Percentiles rank a stretch among this genome's conserved stretches.
These are phyloP conservation scores for Hypoxylon lienhwacheense DNA, from an alignment of 495 filamentous ascomycete species.

Conservation along the genomic window DNA sequence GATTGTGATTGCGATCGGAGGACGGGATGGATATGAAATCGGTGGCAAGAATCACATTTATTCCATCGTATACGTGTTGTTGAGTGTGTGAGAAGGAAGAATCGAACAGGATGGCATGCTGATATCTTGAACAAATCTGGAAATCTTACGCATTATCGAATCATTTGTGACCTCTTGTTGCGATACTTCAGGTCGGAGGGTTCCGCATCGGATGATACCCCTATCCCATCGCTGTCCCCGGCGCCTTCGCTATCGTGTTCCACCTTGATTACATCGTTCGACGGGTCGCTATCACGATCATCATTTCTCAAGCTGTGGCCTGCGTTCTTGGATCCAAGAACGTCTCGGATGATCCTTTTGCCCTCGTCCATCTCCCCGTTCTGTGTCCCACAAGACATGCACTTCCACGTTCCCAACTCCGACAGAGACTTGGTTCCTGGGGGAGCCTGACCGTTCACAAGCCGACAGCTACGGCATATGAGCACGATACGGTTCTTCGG, in stretches of 20 bases:
- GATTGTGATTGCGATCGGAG: no score
- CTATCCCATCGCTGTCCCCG: slow-evolving; percentile 25
- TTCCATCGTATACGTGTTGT: no score
- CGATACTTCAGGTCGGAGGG: slow-evolving; percentile 19
- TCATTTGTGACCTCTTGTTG: slow-evolving; percentile 38
- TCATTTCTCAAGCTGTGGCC: slow-evolving; percentile 25
- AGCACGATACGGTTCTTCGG: slow-evolving; percentile 88
- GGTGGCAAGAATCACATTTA: no score
- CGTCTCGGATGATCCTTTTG: slow-evolving; percentile 59
- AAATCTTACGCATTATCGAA: slow-evolving; percentile 21
- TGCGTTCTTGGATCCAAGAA: slow-evolving; percentile 40
- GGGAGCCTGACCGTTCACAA: slow-evolving; percentile 96
- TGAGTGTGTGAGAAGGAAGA: no score
- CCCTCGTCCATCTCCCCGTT: slow-evolving; percentile 80
- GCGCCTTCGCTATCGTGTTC: slow-evolving; percentile 40
- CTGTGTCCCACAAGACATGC: slow-evolving; percentile 77
- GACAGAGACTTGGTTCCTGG: slow-evolving; percentile 76
- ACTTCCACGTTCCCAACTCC: slow-evolving; percentile 88
- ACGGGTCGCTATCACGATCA: slow-evolving; percentile 39
- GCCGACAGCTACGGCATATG: slow-evolving; percentile 78
- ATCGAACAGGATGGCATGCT: not conserved
- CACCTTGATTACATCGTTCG: slow-evolving; percentile 45
- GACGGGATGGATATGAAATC: no score
- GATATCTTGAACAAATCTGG: not conserved
- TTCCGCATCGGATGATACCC: slow-evolving; percentile 7